Percentiles rank a stretch among this genome's conserved stretches.
Evolutionary conservation across 352 stramenopile species (phyloP).

Genomic region (Aphanomyces invadans): DNA sequence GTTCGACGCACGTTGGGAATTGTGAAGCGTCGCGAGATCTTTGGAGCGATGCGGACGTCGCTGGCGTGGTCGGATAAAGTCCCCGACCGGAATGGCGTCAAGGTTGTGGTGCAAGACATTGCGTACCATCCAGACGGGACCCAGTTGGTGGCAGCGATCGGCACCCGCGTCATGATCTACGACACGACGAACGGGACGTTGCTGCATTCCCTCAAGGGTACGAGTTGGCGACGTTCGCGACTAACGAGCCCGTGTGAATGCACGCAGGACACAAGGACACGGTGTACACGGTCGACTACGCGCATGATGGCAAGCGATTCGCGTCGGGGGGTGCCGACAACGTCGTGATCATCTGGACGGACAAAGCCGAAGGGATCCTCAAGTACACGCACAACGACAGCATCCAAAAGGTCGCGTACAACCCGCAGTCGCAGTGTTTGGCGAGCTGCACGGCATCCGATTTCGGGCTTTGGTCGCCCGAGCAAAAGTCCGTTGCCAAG

Average conservation of each 20-base stretch:
- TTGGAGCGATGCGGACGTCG: constrained; percentile 57
- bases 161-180: constrained; percentile 90
- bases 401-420: constrained; percentile 90
- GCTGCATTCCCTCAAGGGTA: constrained; percentile 84
- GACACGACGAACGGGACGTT: constrained; percentile 84
- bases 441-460: constrained; percentile 90
- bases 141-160: constrained; percentile 86
- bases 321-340: constrained; percentile 90
- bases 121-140: constrained; percentile 86
- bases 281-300: constrained; percentile 90
- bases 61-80: constrained; percentile 82
- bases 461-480: constrained; percentile 91
- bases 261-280: constrained; percentile 62
- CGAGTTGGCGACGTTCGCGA: background rate
- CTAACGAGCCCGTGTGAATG: background rate
- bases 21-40: constrained; percentile 18
- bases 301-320: constrained; percentile 87
- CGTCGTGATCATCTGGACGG: constrained; percentile 95
- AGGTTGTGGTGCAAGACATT: constrained; percentile 82
- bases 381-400: constrained; percentile 95
- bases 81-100: constrained; percentile 78
- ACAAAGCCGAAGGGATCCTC: constrained; percentile 90
- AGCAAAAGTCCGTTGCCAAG: constrained; percentile 92
- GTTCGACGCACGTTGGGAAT: too few species aligned
- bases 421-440: constrained; percentile 87